These are phyloP conservation scores for Isoetes taiwanensis DNA, from an alignment of 75 land plant genomes.

Conservation along the genomic window DNA sequence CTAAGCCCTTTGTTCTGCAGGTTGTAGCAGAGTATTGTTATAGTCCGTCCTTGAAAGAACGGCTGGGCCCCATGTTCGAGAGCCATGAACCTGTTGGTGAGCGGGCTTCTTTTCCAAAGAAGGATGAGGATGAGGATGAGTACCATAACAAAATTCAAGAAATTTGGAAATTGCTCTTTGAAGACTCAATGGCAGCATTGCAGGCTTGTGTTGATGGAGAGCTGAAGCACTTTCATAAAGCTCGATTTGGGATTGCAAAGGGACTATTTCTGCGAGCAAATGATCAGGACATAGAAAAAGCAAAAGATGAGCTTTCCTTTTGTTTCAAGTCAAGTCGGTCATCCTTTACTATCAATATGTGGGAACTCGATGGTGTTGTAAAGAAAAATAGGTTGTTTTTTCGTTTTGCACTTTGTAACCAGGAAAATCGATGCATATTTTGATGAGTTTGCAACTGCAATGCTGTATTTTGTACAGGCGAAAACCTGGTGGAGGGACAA, in stretches of 20 bases:
- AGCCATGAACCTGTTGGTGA: background rate
- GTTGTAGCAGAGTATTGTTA: slow-evolving; percentile 42
- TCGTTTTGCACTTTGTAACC: too few species aligned
- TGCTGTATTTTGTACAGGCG: slow-evolving; percentile 34
- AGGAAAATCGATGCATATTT: too few species aligned
- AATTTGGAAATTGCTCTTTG: slow-evolving; percentile 61
- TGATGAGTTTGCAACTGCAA: too few species aligned
- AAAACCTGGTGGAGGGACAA: slow-evolving; percentile 38
- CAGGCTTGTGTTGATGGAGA: slow-evolving; percentile 85
- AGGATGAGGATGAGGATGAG: slow-evolving; percentile 10
- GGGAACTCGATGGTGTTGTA: slow-evolving; percentile 87
- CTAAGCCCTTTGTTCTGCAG: slow-evolving; percentile 21
- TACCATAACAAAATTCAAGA: slow-evolving; percentile 19
- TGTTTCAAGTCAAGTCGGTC: slow-evolving; percentile 93
- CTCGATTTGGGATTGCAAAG: slow-evolving; percentile 69
- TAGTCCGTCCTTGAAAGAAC: slow-evolving; percentile 28
- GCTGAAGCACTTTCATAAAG: slow-evolving; percentile 96
- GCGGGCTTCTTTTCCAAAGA: background rate
- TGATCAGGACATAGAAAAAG: slow-evolving; percentile 59
- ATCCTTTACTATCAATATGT: slow-evolving; percentile 91
- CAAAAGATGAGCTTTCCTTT: slow-evolving; percentile 95
- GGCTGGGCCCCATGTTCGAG: slow-evolving; percentile 19
- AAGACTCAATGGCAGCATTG: slow-evolving; percentile 72
- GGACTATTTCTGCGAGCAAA: slow-evolving; percentile 53
- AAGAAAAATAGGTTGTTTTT: slow-evolving; percentile 53